A percentile compares a stretch with the other conserved stretches of the same genome.
phyloP scores from a whole-genome alignment of 352 stramenopile species.

The Globisporangium nodosum region DNA sequence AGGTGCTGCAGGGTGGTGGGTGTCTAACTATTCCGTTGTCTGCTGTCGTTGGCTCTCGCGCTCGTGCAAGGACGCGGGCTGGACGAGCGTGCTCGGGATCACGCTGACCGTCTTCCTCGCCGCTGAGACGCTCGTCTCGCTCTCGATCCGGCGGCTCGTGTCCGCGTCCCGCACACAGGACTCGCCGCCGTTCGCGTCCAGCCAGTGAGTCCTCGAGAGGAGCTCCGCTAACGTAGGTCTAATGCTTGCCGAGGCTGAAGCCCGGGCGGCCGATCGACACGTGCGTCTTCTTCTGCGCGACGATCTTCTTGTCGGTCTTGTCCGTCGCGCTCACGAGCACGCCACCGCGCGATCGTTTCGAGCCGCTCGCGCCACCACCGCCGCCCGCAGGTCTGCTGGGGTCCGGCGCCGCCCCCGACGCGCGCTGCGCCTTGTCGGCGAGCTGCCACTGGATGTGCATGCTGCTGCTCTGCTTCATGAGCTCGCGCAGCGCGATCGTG shows the following conservation, averaged over 20 bases:
- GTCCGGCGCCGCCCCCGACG: background rate
- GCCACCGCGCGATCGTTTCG: background rate
- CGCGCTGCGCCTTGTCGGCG: slow-evolving; percentile 15
- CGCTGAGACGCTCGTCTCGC: slow-evolving; percentile 36
- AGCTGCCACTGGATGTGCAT: slow-evolving; percentile 63
- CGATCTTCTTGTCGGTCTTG: slow-evolving; percentile 44
- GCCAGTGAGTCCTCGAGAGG: background rate
- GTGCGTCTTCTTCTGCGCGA: slow-evolving; percentile 70
- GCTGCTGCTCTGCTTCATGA: slow-evolving; percentile 93
- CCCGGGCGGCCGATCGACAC: slow-evolving; percentile 74
- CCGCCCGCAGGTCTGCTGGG: background rate
- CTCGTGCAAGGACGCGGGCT: slow-evolving; percentile 27
- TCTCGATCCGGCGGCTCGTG: slow-evolving; percentile 24
- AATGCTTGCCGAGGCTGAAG: slow-evolving; percentile 75
- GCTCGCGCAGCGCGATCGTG: slow-evolving; percentile 93
- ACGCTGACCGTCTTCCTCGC: slow-evolving; percentile 29
- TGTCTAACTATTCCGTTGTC: background rate
- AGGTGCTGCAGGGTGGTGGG: background rate
- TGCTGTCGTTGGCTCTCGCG: background rate
- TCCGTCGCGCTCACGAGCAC: slow-evolving; percentile 7
- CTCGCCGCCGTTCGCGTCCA: background rate
- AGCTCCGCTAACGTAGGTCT: slow-evolving; percentile 8
- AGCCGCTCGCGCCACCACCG: background rate
- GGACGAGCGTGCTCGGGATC: slow-evolving; percentile 25
- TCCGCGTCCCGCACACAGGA: slow-evolving; percentile 1